Evolutionary conservation across 31 red algal species (phyloP), one percentile per base, ranked within the genome.

Genomic region (Bonnemaisonia californica): DNA sequence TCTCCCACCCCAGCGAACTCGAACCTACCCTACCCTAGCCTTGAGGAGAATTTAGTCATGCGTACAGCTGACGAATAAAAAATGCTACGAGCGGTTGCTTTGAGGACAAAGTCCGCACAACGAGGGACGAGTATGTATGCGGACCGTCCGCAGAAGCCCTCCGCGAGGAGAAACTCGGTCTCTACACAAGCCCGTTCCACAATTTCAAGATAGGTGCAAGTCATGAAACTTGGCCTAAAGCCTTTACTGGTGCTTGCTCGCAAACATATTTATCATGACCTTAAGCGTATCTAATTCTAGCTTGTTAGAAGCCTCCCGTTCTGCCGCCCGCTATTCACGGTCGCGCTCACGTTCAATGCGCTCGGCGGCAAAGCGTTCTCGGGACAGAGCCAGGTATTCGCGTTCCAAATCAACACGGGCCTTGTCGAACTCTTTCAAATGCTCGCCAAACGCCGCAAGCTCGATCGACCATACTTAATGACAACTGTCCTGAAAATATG

Each of bases 321-420:
- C 61, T 29, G 13, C 61, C 9, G 26, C 21, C 9, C 61, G 61
- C 61, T 64, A 9, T 13, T 64, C 26, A 9, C 61, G 9, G 9
- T 29, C 61, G 18, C 26, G 9, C 61, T 64, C 61, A 11, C 26
- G 11, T 9, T 64, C 26, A 26, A 26, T 29, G 21, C 61, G 13
- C 9, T 64, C 61, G 23, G 61, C 26, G 23, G 13, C 61, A 9
- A 29, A 18, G 13, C 26, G 13, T 29, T 64, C 21, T 11, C 26
- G 23, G 21, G 18, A 26, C 26, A 64, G 29, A 26, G 13, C 21
- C 61, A 64, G 29, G 13, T 64, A 27, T 27, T 64, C 61, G 26
- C 61, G 61, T 29, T 64, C 61, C 26, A 64, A 29, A n/a, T 64
- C 61, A 64, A 64, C 29, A 26, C 61, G 18, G 11, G 61, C 61